Evolutionary conservation across 2,329 filamentous ascomycete species (phyloP).

Genomic region (Diaporthe sp.): DNA sequence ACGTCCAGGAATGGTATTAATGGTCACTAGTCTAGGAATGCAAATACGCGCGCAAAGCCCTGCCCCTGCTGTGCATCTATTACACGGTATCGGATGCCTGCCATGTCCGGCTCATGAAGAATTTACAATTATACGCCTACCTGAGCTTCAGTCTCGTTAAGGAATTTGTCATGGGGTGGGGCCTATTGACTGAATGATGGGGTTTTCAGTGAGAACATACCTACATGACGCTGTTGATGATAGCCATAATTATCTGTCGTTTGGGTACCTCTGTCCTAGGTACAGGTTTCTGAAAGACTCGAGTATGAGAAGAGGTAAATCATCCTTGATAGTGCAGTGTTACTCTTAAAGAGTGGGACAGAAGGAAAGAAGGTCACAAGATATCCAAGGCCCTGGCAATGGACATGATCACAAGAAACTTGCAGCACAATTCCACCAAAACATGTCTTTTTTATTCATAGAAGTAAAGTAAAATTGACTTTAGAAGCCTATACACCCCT

Average conservation of each 20-base stretch:
- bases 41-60: too few relatives aligned
- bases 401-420: background rate
- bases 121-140: too few relatives aligned
- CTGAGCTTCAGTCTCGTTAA: too few relatives aligned
- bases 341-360: background rate
- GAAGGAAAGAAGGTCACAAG: too few relatives aligned
- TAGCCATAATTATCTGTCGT: too few relatives aligned
- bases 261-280: too few relatives aligned
- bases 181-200: too few relatives aligned
- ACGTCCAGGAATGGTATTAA: background rate
- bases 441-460: background rate
- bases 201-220: too few relatives aligned
- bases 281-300: too few relatives aligned
- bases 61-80: background rate
- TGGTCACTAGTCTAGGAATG: background rate
- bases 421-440: background rate
- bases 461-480: constrained; percentile 4
- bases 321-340: background rate
- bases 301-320: background rate
- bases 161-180: too few relatives aligned
- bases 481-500: background rate
- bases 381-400: background rate
- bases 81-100: background rate
- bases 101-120: too few relatives aligned
- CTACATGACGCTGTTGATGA: too few relatives aligned